Percentiles rank a stretch among this genome's conserved stretches.
Conservation (phyloP, 176 grass and related monocot genomes). For the barley (Hordeum vulgare) region MorexV3_pseudomolecules_assembly NC_058519.1:26380429-26380928, state of each 20-base stretch:
- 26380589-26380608: neutral
- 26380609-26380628: neutral
- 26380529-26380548: neutral
- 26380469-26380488: neutral
- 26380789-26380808: constrained; percentile 84
- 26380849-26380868: neutral
- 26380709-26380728: neutral
- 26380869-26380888: constrained; percentile 11
- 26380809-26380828: constrained; percentile 67
- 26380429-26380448: neutral
- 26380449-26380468: neutral
- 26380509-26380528: neutral
- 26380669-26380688: neutral
- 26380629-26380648: neutral
- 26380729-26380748: constrained; percentile 50
- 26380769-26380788: constrained; percentile 71
- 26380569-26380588: neutral
- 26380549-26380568: neutral
- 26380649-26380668: constrained; percentile 8
- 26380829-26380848: constrained; percentile 17
- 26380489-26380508: neutral
- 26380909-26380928: neutral
- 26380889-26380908: neutral
- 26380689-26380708: neutral
- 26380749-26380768: constrained; percentile 82